Evolutionary conservation across 257 asterid species (phyloP), one percentile per base, ranked within the genome.

Genomic region (Lithospermum erythrorhizon): DNA sequence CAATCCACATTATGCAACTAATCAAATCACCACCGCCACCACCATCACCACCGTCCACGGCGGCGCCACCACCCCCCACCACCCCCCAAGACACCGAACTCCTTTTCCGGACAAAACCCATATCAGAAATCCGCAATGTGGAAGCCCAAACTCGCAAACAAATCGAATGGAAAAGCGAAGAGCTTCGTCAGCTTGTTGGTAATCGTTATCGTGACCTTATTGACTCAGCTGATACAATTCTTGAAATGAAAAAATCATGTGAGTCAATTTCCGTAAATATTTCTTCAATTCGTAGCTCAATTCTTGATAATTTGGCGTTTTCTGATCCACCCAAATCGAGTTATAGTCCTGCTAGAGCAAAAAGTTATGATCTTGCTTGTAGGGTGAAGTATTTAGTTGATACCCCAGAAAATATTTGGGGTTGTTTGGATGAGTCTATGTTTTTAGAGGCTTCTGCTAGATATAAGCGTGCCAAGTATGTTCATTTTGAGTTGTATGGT

Each of bases 361-460:
- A 27, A 7, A 81, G 71, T 65, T 93, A 93, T 66, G 96, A 87
- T 59, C 83, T 93, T 49, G 99, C 97, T 15, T 93, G 96, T 71
- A 76, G 99, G 56, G 98, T 93, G 66, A 93, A 93, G 87, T 93
- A 93, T 77, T 78, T 93, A 23, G 98, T 93, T 16, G 98, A 93
- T 75, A 89, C 97, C 45, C 98, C 96, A 15, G 98, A 93, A 56
- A 89, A 93, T 70, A 93, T 93, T 4, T 93, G 98, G 98, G 98
- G 98, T 24, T 84, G 98, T 70, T 85, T 93, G 9, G 98, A 93
- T 61, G 98, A 93, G 65, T 89, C 85, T 17, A 93, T 93, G 98
- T 89, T 86, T 70, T 76, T 88, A 3, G 97, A 93, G 63, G 77
- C 94, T 24, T 83, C 98, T 6, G 94, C 97, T 5, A 83, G 98